Evolutionary conservation across 768 basidiomycete species (phyloP).

Genomic region (Pholiota conissans): DNA sequence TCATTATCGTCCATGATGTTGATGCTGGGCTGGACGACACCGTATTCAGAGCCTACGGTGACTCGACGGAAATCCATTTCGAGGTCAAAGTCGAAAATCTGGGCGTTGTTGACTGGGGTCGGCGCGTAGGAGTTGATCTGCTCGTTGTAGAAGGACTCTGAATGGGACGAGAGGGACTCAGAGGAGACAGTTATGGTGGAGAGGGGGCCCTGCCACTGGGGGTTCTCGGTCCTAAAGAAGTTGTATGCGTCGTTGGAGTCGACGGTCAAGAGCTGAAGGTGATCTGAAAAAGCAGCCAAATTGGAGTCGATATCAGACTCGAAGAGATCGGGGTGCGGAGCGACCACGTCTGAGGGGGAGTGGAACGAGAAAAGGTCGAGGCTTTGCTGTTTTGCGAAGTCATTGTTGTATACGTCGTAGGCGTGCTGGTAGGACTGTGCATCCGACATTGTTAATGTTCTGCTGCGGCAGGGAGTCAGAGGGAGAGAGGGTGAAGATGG

Average conservation of each 20-base stretch:
- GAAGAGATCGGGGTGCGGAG: conserved; percentile 80
- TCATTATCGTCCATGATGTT: conserved; percentile 44
- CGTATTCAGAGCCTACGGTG: conserved; percentile 62
- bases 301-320: conserved; percentile 78
- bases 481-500: conserved; percentile 28
- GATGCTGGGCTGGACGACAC: conserved; percentile 36
- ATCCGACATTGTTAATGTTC: conserved; percentile 33
- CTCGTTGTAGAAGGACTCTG: conserved; percentile 70
- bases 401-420: conserved; percentile 34
- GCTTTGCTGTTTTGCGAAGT: conserved; percentile 40
- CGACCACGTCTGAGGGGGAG: conserved; percentile 67
- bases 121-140: conserved; percentile 48
- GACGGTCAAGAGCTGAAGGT: conserved; percentile 63
- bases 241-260: conserved; percentile 66
- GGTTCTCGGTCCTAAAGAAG: conserved; percentile 61
- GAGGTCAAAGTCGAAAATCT: conserved; percentile 60
- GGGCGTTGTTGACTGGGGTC: conserved; percentile 29
- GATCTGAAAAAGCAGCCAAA: conserved; percentile 68
- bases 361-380: conserved; percentile 72
- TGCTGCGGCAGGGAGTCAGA: conserved; percentile 27
- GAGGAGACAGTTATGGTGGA: conserved; percentile 80
- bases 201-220: conserved; percentile 61
- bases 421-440: conserved; percentile 29
- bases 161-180: conserved; percentile 69
- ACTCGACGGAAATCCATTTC: conserved; percentile 74